A percentile compares a stretch with the other conserved stretches of the same genome.
phyloP scores from a whole-genome alignment of 495 filamentous ascomycete genomes.

The Penicillium psychrofluorescens region DNA sequence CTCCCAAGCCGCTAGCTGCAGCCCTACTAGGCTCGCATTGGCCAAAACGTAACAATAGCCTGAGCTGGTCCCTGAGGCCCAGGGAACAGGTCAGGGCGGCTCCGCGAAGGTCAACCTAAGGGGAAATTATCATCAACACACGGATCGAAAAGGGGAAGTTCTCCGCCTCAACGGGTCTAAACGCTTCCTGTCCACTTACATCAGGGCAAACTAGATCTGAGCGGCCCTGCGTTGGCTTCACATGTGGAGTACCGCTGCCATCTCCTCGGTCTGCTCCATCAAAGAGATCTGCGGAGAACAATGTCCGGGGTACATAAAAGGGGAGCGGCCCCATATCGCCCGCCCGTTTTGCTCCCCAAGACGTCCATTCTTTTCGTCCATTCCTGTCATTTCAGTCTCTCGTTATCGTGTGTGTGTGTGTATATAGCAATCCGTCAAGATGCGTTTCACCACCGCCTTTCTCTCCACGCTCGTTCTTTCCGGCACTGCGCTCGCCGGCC shows the following conservation, averaged over 20 bases:
- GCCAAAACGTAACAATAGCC: constrained; percentile 5
- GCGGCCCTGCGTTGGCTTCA: constrained; percentile 10
- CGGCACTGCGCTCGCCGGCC: constrained; percentile 19
- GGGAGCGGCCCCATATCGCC: background rate
- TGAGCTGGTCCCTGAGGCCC: constrained; percentile 1
- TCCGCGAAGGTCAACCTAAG: background rate
- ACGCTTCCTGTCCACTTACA: constrained; percentile 6
- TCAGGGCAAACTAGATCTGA: constrained; percentile 1
- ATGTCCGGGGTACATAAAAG: constrained; percentile 14
- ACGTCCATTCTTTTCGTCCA: background rate
- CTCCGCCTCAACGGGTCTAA: constrained; percentile 6
- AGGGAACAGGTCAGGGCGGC: constrained; percentile 4
- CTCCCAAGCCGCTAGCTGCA: constrained; percentile 5
- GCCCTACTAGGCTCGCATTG: constrained; percentile 4
- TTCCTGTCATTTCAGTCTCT: background rate
- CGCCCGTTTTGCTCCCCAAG: background rate
- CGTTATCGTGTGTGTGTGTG: constrained; percentile 8
- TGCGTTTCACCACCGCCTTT: constrained; percentile 23
- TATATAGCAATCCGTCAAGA: constrained; percentile 10
- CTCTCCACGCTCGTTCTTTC: constrained; percentile 26
- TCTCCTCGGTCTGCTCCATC: constrained; percentile 15
- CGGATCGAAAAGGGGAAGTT: constrained; percentile 11
- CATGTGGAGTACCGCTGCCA: constrained; percentile 14
- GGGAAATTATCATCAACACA: constrained; percentile 3
- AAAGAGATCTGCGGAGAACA: constrained; percentile 4